Evolutionary conservation across 768 basidiomycete genomes (phyloP).

Genomic region (Kwoniella botswanensis): DNA sequence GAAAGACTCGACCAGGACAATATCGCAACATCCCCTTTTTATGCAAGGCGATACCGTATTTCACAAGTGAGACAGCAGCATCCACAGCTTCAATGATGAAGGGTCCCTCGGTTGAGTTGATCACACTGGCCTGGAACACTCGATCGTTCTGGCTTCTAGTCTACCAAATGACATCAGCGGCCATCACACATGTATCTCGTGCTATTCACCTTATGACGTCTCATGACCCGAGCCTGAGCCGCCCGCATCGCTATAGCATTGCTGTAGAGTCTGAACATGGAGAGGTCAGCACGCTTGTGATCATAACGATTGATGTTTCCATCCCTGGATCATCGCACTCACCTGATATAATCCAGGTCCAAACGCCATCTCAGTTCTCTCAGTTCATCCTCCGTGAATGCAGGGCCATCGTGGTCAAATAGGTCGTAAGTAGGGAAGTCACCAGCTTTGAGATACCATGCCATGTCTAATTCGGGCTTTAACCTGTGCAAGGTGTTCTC

Average conservation of each 20-base stretch:
- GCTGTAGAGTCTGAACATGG: not conserved
- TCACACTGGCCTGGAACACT: constrained; percentile 11
- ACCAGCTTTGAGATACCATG: constrained; percentile 4
- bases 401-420: not conserved
- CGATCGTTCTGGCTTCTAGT: constrained; percentile 7
- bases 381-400: constrained; percentile 11
- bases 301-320: too few species aligned
- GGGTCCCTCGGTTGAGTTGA: constrained; percentile 11
- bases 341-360: constrained; percentile 12
- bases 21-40: constrained; percentile 4
- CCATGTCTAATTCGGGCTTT: constrained; percentile 13
- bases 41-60: constrained; percentile 10
- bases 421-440: constrained; percentile 9
- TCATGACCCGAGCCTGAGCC: constrained; percentile 4
- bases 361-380: constrained; percentile 8
- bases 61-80: constrained; percentile 9
- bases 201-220: not conserved
- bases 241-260: constrained; percentile 13
- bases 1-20: constrained; percentile 5
- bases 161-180: not conserved
- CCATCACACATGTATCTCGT: not conserved
- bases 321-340: not conserved
- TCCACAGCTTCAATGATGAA: constrained; percentile 15
- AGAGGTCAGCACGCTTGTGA: too few species aligned
- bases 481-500: constrained; percentile 13